Conservation (phyloP, 2,329 filamentous ascomycete genomes). For the Penicillium aurantiogriseum region DNA sequence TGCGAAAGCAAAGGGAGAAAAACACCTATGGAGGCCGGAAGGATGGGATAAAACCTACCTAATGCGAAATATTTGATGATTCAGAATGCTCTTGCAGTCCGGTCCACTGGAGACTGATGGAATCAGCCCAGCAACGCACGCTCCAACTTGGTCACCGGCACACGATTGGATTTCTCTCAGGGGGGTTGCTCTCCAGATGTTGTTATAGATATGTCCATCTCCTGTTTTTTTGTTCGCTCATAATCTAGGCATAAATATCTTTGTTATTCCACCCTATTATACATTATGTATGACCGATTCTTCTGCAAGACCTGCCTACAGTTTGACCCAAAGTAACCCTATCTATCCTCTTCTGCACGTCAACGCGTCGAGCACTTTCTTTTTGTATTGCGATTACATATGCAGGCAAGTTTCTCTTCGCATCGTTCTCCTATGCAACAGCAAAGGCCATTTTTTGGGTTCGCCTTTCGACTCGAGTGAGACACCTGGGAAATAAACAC, state of each 20-base stretch:
- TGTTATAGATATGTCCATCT: constrained; percentile 7
- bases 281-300: not conserved
- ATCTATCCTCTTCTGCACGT: not conserved
- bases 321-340: not conserved
- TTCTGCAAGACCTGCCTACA: not conserved
- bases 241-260: not conserved
- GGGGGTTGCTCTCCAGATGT: not conserved
- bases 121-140: constrained; percentile 21
- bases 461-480: constrained; percentile 1
- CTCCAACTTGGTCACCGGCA: constrained; percentile 18
- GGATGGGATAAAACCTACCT: constrained; percentile 3
- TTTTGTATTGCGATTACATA: not conserved
- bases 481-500: not conserved
- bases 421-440: constrained; percentile 15
- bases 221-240: not conserved
- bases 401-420: not conserved
- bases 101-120: constrained; percentile 13
- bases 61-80: constrained; percentile 1
- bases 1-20: not conserved
- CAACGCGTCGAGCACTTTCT: not conserved
- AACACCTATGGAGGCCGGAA: not conserved
- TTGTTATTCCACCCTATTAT: not conserved
- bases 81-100: constrained; percentile 5
- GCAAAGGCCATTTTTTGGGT: not conserved
- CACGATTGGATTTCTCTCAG: constrained; percentile 3